Conservation (phyloP, 176 grass and related monocot genomes). For the Saccharum spontaneum region DNA sequence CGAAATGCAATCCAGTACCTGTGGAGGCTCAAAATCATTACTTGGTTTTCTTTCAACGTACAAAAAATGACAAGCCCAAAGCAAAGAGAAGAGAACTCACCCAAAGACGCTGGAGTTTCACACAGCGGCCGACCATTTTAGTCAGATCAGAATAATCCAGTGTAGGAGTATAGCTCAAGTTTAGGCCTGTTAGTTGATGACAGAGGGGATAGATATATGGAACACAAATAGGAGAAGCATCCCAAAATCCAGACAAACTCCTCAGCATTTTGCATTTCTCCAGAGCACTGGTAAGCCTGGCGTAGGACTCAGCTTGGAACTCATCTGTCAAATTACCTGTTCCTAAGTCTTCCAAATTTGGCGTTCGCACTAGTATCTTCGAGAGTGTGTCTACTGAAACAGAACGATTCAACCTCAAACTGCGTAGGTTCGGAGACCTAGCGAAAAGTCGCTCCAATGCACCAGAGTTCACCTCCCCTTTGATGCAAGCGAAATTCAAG, state of each 20-base stretch:
- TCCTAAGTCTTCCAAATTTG: constrained; percentile 67
- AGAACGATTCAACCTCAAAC: constrained; percentile 70
- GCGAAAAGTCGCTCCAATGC: constrained; percentile 71
- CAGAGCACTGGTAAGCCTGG: constrained; percentile 46
- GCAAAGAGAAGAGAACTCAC: constrained; percentile 47
- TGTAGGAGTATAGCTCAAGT: constrained; percentile 74
- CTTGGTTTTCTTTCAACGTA: not conserved
- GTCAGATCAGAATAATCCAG: constrained; percentile 61
- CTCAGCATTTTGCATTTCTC: constrained; percentile 66
- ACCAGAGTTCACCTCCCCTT: constrained; percentile 61
- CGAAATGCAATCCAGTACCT: constrained; percentile 79
- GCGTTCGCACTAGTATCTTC: constrained; percentile 58
- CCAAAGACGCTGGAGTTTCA: constrained; percentile 86
- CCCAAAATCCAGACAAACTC: constrained; percentile 89
- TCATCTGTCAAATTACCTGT: constrained; percentile 63
- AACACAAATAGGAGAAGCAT: constrained; percentile 50
- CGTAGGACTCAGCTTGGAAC: constrained; percentile 44
- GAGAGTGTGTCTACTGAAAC: constrained; percentile 65
- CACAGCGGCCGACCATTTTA: constrained; percentile 61
- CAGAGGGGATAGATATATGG: constrained; percentile 56
- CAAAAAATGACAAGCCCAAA: not conserved
- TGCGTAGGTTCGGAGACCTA: constrained; percentile 72
- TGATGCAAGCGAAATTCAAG: constrained; percentile 86
- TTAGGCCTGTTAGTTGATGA: constrained; percentile 64
- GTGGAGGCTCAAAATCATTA: constrained; percentile 11